Base-by-base conservation (phyloP, 108 stramenopile genomes). In the Cylindrotheca closterium region DNA sequence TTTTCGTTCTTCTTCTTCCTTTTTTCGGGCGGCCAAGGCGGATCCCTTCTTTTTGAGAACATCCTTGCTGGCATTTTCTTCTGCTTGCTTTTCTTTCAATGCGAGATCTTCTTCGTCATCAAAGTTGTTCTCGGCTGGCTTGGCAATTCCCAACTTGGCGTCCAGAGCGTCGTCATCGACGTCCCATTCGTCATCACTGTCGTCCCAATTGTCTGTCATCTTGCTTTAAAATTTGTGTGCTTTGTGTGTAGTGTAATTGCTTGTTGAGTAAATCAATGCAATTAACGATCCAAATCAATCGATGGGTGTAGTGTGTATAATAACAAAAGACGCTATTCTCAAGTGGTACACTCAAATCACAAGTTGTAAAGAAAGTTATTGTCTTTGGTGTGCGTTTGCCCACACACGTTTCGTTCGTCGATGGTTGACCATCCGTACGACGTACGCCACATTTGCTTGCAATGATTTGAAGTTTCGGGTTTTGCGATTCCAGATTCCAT, bases 101-200 rank as follows among this genome's bases (percentile, higher is more conserved):
- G 90, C 84, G 54, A 96, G 60, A 68, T 95, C 94, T 31, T 92
- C 94, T 24, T 93, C 91, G 46, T 93, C 91, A 66, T 91, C 90
- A 64, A 87, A 92, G 42, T 62, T 75, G 33, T 80, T 74, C 12
- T 65, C 65, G 8, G 32, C 23, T 18, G 65, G 33, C 54, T 77
- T 61, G 51, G 74, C 79, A n/a, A 70, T 34, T 12, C 85, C 89
- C 28, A 94, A 83, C 18, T 75, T 74, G 57, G 75, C 76, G 64
- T 85, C 90, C 22, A 96, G 73, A 50, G 85, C 89, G 58, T 85
- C 88, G 45, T 87, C 85, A 58, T 89, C 94, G 34, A 82, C 88
- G 70, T 96, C 94, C 94, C 94, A 95, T 34, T 95, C 94, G 57
- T 95, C 91, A 72, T 92, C 90, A 34, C 78, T 74, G 62, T 92